Base-by-base conservation (phyloP, 192 early-diverging fungal species). In the Coemansia sp. region DNA sequence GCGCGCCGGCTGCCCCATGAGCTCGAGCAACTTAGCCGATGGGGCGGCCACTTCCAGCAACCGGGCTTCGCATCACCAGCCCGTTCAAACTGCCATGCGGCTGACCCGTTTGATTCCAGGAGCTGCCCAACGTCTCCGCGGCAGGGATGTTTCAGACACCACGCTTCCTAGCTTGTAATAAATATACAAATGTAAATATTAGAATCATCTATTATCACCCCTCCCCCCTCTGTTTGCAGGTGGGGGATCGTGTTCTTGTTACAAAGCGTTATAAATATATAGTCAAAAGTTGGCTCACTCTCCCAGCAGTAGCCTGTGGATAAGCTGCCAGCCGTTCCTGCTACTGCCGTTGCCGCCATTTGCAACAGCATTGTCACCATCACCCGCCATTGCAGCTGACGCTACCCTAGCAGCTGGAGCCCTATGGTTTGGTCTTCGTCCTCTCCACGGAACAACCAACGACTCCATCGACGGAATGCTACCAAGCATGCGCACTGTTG, bases 21-120 rank as follows among this genome's bases (percentile, higher is more conserved):
- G 10, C 35, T 26, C 55, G 7, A n/a, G 35, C 35, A 6, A 15
- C 18, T 38, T n/a, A 39, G 35, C 58, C 57, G 23, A 16, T 18
- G 57, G 24, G 20, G 55, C 39, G 36, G 56, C 21, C 35, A 58
- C 57, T 21, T 6, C 48, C 4, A 56, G 33, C 24, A 33, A 30
- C 41, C 60, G 30, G 4, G 10, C 21, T 20, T n/a, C 35, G 33
- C 59, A 59, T 16, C 69, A 64, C 58, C 70, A 66, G 60, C 41
- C 57, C 7, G 57, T 62, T 16, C 70, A 65, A 20, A 34, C 62
- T 0, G 60, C 71, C 16, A 73, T 63, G 60, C 60, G 71, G 12
- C 34, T 78, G 4, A 66, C 71, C 14, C 59, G 76, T 15, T 24
- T 73, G 36, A 41, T 78, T 10, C 71, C 71, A 14, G 67, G 71